A percentile compares a stretch with the other conserved stretches of the same genome.
Conservation (phyloP, 345 rosid genomes). For the Raphanus sativus region DNA sequence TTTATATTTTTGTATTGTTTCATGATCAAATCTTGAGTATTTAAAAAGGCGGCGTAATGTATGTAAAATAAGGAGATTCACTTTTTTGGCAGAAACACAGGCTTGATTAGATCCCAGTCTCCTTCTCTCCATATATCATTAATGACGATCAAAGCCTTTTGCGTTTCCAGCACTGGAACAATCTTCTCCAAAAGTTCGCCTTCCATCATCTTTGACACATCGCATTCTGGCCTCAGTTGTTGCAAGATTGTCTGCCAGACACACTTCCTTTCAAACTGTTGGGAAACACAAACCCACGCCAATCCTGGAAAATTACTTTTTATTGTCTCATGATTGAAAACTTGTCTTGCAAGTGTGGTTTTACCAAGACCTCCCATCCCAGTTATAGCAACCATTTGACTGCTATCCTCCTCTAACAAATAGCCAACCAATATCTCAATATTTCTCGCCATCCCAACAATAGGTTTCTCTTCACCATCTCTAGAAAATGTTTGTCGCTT, state of each 20-base stretch:
- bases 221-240: neutral
- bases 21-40: neutral
- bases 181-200: neutral
- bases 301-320: neutral
- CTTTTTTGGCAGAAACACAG: too few species aligned
- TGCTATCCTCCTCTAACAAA: constrained; percentile 1
- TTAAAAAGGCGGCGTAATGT: neutral
- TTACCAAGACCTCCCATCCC: neutral
- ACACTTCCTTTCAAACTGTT: neutral
- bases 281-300: neutral
- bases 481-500: neutral
- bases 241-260: too few species aligned
- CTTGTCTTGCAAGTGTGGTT: neutral
- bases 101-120: neutral
- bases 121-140: neutral
- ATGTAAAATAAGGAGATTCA: too few species aligned
- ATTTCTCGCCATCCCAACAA: neutral
- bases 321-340: neutral
- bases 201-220: neutral
- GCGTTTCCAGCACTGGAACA: neutral
- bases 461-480: neutral
- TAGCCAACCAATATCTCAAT: constrained; percentile 15
- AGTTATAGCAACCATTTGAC: constrained; percentile 6
- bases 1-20: too few species aligned
- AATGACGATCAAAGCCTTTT: neutral